phyloP scores from a whole-genome alignment of 1,139 yeast genomes.

The Blastobotrys apis region DNA sequence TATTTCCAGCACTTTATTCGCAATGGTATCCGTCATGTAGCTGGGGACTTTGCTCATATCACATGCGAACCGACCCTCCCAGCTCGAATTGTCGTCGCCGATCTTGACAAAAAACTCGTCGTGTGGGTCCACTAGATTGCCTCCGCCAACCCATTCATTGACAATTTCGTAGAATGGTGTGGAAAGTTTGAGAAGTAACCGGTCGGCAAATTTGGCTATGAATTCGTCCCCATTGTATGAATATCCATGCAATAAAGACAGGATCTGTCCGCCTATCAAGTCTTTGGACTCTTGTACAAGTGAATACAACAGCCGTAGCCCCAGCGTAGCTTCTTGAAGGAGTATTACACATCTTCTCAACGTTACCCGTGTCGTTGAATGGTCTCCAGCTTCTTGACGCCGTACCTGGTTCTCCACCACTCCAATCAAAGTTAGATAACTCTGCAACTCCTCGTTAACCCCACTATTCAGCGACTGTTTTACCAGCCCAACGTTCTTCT shows the following conservation, averaged over 20 bases:
- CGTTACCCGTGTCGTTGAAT: constrained; percentile 26
- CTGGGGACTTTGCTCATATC: constrained; percentile 50
- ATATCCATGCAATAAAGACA: constrained; percentile 50
- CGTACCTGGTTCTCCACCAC: constrained; percentile 41
- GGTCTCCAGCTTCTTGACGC: constrained; percentile 21
- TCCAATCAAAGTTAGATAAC: constrained; percentile 56
- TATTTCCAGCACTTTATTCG: constrained; percentile 60
- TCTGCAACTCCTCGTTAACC: constrained; percentile 48
- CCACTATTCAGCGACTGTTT: constrained; percentile 62
- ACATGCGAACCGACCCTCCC: constrained; percentile 34
- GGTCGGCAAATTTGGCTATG: constrained; percentile 43
- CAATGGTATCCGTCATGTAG: constrained; percentile 48
- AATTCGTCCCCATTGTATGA: constrained; percentile 61
- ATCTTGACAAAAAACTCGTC: constrained; percentile 64
- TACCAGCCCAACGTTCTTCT: constrained; percentile 41
- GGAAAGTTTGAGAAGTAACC: constrained; percentile 48
- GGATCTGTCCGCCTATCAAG: constrained; percentile 50
- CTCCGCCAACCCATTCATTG: constrained; percentile 65
- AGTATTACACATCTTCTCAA: constrained; percentile 43
- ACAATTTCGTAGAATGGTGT: constrained; percentile 62
- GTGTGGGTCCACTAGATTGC: constrained; percentile 52
- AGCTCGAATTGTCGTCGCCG: constrained; percentile 21
- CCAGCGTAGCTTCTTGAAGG: constrained; percentile 49
- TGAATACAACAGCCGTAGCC: constrained; percentile 52
- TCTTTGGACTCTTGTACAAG: constrained; percentile 37